Conservation (phyloP, 805 yeast genomes). For the Teunomyces gatunensis region DNA sequence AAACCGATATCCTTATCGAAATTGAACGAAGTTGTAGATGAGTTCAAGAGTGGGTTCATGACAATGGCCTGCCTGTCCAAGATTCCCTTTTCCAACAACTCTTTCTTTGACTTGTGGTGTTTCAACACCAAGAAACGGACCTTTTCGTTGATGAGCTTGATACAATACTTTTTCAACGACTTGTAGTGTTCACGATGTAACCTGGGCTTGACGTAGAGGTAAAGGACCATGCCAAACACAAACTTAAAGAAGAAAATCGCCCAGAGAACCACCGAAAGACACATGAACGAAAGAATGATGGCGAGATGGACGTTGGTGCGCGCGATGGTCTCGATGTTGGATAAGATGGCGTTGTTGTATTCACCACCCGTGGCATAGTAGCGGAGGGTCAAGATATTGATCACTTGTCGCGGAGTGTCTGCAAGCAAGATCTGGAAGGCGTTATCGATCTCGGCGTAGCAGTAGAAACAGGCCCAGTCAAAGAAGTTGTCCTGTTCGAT, state of each 20-base stretch:
- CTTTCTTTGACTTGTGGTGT: conserved; percentile 35
- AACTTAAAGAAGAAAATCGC: conserved; percentile 59
- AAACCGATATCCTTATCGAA: conserved; percentile 5
- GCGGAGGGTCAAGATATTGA: conserved; percentile 69
- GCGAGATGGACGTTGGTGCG: conserved; percentile 61
- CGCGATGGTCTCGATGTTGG: conserved; percentile 58
- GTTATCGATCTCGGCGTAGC: conserved; percentile 63
- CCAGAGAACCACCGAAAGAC: conserved; percentile 74
- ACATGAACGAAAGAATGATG: conserved; percentile 71
- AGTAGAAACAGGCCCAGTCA: conserved; percentile 66
- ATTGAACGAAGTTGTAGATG: conserved; percentile 13
- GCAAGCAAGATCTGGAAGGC: conserved; percentile 65
- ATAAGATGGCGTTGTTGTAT: conserved; percentile 35
- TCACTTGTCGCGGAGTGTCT: conserved; percentile 84
- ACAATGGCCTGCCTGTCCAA: conserved; percentile 22
- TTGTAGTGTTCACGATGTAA: conserved; percentile 35
- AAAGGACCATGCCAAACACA: conserved; percentile 50
- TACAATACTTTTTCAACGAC: conserved; percentile 60
- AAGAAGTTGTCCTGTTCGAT: conserved; percentile 60
- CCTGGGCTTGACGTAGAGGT: conserved; percentile 50
- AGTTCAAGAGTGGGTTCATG: conserved; percentile 26
- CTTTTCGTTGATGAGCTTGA: conserved; percentile 54
- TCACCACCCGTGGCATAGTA: conserved; percentile 51
- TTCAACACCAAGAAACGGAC: conserved; percentile 51
- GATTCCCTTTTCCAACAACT: conserved; percentile 30